These are phyloP conservation scores for Lolium rigidum DNA, from an alignment of 176 grass and related monocot species.

Conservation along the genomic window DNA sequence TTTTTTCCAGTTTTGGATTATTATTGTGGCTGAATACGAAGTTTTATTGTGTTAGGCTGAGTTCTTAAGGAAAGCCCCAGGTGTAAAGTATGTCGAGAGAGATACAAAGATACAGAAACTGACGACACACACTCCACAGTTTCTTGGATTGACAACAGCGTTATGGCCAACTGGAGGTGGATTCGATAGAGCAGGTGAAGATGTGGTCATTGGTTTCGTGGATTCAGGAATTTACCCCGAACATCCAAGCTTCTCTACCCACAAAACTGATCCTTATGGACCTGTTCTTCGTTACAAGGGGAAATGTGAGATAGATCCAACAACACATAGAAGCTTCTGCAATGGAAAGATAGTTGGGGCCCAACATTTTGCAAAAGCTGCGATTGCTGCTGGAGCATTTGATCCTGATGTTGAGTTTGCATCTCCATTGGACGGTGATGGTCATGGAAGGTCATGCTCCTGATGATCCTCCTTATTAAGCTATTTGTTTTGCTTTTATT, in stretches of 20 bases:
- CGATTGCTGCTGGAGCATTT: conserved; percentile 90
- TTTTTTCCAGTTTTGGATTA: not conserved
- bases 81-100: conserved; percentile 90
- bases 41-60: conserved; percentile 63
- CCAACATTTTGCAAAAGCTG: conserved; percentile 99
- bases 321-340: conserved; percentile 75
- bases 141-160: conserved; percentile 85
- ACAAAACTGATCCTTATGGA: conserved; percentile 78
- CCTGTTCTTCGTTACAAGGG: conserved; percentile 79
- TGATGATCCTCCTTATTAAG: not conserved
- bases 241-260: conserved; percentile 83
- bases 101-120: conserved; percentile 95
- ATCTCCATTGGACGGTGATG: conserved; percentile 97
- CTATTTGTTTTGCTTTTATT: not conserved
- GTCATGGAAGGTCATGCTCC: conserved; percentile 84
- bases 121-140: conserved; percentile 94
- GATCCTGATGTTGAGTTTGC: conserved; percentile 94
- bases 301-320: conserved; percentile 94
- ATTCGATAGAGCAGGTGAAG: conserved; percentile 94
- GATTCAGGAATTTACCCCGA: conserved; percentile 95
- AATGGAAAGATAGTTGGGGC: conserved; percentile 99
- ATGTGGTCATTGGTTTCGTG: conserved; percentile 96
- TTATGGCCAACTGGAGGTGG: conserved; percentile 93
- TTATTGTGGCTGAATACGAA: conserved; percentile 16
- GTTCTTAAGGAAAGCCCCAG: conserved; percentile 71